These are phyloP conservation scores for Blechomonas ayalai DNA, from an alignment of 208 protist genomes.

Conservation along the genomic window DNA sequence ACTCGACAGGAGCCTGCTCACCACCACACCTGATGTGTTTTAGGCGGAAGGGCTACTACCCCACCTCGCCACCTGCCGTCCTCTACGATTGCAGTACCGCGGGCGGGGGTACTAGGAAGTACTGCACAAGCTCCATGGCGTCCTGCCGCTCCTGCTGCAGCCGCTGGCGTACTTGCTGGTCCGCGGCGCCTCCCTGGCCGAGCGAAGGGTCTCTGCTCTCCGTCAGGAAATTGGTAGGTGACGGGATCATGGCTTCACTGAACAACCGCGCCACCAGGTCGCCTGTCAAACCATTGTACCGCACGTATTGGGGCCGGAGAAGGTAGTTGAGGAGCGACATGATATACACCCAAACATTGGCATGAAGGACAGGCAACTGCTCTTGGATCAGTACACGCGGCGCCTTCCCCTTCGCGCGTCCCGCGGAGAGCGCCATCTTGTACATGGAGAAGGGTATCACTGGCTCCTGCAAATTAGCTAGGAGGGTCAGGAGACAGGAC, in stretches of 20 bases:
- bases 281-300: constrained; percentile 54
- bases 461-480: constrained; percentile 69
- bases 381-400: constrained; percentile 48
- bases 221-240: constrained; percentile 12
- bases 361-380: constrained; percentile 68
- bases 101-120: constrained; percentile 65
- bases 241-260: constrained; percentile 49
- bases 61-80: neutral
- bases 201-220: neutral
- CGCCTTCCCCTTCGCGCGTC: constrained; percentile 33
- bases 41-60: no score
- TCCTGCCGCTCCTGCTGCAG: constrained; percentile 62
- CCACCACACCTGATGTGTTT: no score
- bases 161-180: constrained; percentile 56
- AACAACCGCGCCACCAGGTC: constrained; percentile 55
- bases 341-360: constrained; percentile 82
- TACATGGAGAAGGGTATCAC: constrained; percentile 75
- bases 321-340: constrained; percentile 81
- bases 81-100: constrained; percentile 13
- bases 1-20: no score
- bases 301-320: constrained; percentile 43
- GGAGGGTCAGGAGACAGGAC: constrained; percentile 65
- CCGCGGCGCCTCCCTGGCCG: constrained; percentile 29
- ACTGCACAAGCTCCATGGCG: constrained; percentile 57
- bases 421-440: constrained; percentile 39